Evolutionary conservation across 352 stramenopile species (phyloP), one percentile per base, ranked within the genome.

Genomic region (Globisporangium recalcitrans): DNA sequence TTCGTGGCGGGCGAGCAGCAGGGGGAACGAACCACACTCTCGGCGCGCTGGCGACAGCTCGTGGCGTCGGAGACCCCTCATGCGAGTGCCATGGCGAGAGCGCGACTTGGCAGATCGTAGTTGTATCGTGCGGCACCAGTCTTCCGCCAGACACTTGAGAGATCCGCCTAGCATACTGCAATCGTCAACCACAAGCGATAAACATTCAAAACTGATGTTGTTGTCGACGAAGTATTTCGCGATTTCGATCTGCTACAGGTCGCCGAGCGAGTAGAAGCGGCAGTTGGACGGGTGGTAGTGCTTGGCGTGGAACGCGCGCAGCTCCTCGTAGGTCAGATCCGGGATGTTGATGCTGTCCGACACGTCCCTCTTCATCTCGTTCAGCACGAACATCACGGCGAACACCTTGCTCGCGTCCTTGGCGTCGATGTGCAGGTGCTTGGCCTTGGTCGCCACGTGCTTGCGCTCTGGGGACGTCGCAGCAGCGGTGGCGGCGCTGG

Each of bases 351-450:
- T 95, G 52, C 93, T 93, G 62, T 93, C 95, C 14, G 92, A 98
- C 63, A 99, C 95, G 5, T 98, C 94, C 49, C 97, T 97, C 72
- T 99, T 99, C 97, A 99, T 99, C 79, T 99, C 97, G 69, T 99
- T 99, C 71, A 98, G 98, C n/a, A 99, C 97, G 72, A 99, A 99
- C 64, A 96, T 98, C 46, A 99, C 91, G 47, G 95, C 96, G 60
- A 96, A 94, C 21, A 94, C 83, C 52, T 96, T 96, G 71, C 94
- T 94, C 0, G 72, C 64, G 62, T 96, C 87, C 55, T 84, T 74
- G n/a, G 84, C 79, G 48, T 94, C 84, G 19, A 96, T 72, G 61
- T 96, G 87, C 58, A 96, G 34, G 58, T 95, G 94, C 22, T 67
- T 74, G 8, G 87, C 85, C 38, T 86, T 77, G 10, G 87, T 96